Percentiles rank a stretch among this genome's conserved stretches.
Evolutionary conservation across 2,329 filamentous ascomycete genomes (phyloP).

Genomic region (Aspergillus puulaauensis): DNA sequence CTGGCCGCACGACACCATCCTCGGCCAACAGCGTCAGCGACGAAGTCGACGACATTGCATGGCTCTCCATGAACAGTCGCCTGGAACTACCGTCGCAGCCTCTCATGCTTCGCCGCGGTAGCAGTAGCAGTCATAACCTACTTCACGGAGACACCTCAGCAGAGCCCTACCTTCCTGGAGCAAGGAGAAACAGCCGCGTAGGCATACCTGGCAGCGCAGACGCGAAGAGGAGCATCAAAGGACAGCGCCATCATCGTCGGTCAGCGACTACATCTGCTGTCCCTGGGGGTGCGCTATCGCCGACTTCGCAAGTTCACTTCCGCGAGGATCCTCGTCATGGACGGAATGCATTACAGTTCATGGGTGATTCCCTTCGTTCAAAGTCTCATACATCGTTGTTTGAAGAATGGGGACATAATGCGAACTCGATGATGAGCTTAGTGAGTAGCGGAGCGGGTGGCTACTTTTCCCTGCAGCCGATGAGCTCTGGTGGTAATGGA

Average conservation of each 20-base stretch:
- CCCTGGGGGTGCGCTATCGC: conserved; percentile 7
- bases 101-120: conserved; percentile 17
- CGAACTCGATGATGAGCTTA: not conserved
- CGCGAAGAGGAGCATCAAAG: conserved; percentile 6
- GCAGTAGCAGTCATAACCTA: not conserved
- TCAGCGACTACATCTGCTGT: conserved; percentile 35
- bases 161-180: conserved; percentile 12
- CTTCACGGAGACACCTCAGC: not conserved
- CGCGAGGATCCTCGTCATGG: not conserved
- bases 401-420: not conserved
- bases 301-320: not conserved
- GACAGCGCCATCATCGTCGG: conserved; percentile 30
- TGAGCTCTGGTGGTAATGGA: not conserved
- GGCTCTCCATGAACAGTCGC: conserved; percentile 40
- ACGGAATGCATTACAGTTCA: not conserved
- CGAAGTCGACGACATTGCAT: conserved; percentile 36
- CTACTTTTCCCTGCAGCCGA: conserved; percentile 6
- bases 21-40: conserved; percentile 21
- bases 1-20: conserved; percentile 25
- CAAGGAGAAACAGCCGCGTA: conserved; percentile 3
- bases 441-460: not conserved
- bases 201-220: not conserved
- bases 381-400: conserved; percentile 4
- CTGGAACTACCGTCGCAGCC: conserved; percentile 38
- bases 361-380: not conserved